These are phyloP conservation scores for Ophiostoma ulmi DNA, from an alignment of 2,329 filamentous ascomycete species.

Conservation along the genomic window DNA sequence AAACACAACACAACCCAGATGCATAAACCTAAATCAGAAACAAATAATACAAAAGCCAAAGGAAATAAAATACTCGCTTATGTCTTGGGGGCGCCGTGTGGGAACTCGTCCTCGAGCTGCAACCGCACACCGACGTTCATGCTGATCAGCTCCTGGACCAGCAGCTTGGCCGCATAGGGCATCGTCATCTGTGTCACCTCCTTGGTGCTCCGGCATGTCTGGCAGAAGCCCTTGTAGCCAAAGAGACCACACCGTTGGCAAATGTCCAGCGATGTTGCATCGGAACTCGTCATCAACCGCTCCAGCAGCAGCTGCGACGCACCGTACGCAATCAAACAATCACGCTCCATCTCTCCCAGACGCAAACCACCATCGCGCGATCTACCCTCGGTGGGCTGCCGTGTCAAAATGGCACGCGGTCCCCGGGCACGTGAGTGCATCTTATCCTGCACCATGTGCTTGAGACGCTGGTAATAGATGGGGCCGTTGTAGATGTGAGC, in stretches of 20 bases:
- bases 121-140: slow-evolving; percentile 97
- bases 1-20: background rate
- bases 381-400: slow-evolving; percentile 93
- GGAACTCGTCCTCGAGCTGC: slow-evolving; percentile 91
- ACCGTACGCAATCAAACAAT: slow-evolving; percentile 95
- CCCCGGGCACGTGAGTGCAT: slow-evolving; percentile 95
- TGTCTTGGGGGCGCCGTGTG: slow-evolving; percentile 44
- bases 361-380: slow-evolving; percentile 87
- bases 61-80: background rate
- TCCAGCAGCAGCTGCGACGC: slow-evolving; percentile 88
- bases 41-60: background rate
- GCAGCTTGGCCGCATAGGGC: slow-evolving; percentile 92
- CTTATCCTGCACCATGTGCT: slow-evolving; percentile 99
- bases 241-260: slow-evolving; percentile 93
- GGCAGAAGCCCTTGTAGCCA: slow-evolving; percentile 91
- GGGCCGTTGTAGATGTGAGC: slow-evolving; percentile 98
- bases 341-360: slow-evolving; percentile 97
- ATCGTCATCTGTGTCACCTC: slow-evolving; percentile 90
- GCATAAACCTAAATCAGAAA: slow-evolving; percentile 10
- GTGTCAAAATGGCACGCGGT: slow-evolving; percentile 83
- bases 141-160: slow-evolving; percentile 92
- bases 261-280: slow-evolving; percentile 86
- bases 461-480: slow-evolving; percentile 98
- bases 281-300: slow-evolving; percentile 88
- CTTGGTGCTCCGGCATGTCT: slow-evolving; percentile 80